These are phyloP conservation scores for Bipolaris gigantea DNA, from an alignment of 2,329 filamentous ascomycete species.

Conservation along the genomic window DNA sequence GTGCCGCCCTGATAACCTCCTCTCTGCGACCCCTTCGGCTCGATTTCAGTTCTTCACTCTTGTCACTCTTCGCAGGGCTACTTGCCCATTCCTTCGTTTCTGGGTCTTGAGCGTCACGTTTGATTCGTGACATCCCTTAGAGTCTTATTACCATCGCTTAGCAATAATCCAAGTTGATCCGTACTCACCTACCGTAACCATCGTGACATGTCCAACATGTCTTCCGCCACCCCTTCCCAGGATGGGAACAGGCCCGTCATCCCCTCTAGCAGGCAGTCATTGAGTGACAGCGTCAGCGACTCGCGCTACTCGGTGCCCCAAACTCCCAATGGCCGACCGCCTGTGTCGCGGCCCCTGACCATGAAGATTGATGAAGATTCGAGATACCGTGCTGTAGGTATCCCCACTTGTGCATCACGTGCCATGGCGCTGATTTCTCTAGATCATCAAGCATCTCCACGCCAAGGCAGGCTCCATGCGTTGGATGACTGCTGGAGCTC, in stretches of 20 bases:
- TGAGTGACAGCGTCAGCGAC: slow-evolving; percentile 12
- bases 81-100: slow-evolving; percentile 14
- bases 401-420: neutral
- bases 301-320: slow-evolving; percentile 11
- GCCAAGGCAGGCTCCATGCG: slow-evolving; percentile 29
- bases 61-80: slow-evolving; percentile 11
- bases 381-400: slow-evolving; percentile 28
- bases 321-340: slow-evolving; percentile 11
- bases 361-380: slow-evolving; percentile 31
- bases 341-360: slow-evolving; percentile 16
- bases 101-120: neutral
- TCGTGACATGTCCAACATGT: slow-evolving; percentile 11
- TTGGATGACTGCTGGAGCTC: slow-evolving; percentile 23
- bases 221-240: slow-evolving; percentile 5
- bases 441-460: slow-evolving; percentile 37
- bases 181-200: slow-evolving; percentile 2
- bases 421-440: neutral
- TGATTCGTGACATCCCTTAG: slow-evolving; percentile 3
- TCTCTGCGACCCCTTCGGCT: slow-evolving; percentile 8
- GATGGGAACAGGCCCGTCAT: slow-evolving; percentile 7
- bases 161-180: neutral
- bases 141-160: slow-evolving; percentile 12
- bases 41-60: slow-evolving; percentile 10
- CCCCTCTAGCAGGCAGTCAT: slow-evolving; percentile 17
- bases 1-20: slow-evolving; percentile 15